Percentiles rank a stretch among this genome's conserved stretches.
Evolutionary conservation across 345 rosid genomes (phyloP).

Genomic region (Pseudoturritis turrita): DNA sequence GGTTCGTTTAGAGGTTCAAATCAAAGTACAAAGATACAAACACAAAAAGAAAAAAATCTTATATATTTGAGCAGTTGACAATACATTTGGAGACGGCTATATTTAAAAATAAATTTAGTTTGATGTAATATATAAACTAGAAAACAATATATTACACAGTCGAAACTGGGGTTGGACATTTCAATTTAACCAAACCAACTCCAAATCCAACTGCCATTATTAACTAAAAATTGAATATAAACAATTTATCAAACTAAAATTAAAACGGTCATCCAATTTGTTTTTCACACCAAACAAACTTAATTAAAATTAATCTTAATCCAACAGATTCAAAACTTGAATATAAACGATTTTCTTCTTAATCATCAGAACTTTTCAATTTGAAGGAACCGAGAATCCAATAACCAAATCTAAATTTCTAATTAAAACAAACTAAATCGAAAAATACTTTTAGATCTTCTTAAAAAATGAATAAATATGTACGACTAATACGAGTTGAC

Average conservation of each 20-base stretch:
- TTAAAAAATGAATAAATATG: background rate
- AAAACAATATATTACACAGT: background rate
- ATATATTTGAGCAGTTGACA: background rate
- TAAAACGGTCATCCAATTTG: too few relatives aligned
- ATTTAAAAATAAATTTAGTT: background rate
- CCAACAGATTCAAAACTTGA: background rate
- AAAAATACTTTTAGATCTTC: background rate
- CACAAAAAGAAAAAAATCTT: background rate
- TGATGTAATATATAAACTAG: background rate
- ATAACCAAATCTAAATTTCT: too few relatives aligned
- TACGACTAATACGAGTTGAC: slow-evolving; percentile 17
- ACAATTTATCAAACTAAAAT: background rate
- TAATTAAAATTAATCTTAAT: background rate
- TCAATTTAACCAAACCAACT: background rate
- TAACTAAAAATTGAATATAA: background rate
- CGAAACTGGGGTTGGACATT: too few relatives aligned
- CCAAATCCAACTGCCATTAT: background rate
- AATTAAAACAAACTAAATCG: too few relatives aligned
- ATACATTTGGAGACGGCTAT: background rate
- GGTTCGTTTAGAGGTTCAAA: background rate
- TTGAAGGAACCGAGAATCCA: too few relatives aligned
- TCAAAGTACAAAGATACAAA: background rate
- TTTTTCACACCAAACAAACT: background rate
- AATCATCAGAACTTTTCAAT: too few relatives aligned
- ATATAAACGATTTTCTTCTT: too few relatives aligned